Evolutionary conservation across 192 early-diverging fungal genomes (phyloP), one percentile per base, ranked within the genome.

Genomic region (Coemansia reversa): DNA sequence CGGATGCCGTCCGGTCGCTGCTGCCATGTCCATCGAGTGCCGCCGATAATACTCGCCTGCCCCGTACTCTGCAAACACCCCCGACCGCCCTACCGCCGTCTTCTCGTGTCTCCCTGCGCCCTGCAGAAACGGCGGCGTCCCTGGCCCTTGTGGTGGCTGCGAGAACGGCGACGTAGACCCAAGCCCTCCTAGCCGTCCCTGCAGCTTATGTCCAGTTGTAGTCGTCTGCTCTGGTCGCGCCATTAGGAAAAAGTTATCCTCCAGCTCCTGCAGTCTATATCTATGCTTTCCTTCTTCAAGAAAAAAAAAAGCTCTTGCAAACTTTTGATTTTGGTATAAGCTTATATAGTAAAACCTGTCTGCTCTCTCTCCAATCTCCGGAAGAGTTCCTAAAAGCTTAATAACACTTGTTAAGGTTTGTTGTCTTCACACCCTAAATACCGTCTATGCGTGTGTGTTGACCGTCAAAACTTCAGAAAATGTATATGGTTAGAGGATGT

Each of bases 1-100:
- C 51, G 60, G 68, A 19, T 20, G 47, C 50, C 29, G 59, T 19
- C 52, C 51, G 54, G 55, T 22, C 28, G 14, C 11, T 30, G 64
- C 58, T 2, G 71, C 76, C 71, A 79, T 79, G 45, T 79, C 77
- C 18, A 74, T 45, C 51, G 77, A 79, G 55, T 79, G 77, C 22
- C 77, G 60, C 45, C 72, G 67, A 39, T 79, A 71, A 54, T 60
- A 75, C 25, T 68, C 72, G 49, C 25, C 51, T 25, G 7, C 29
- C 22, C 63, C 63, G 48, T 69, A 68, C 23, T 70, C 67, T 51
- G 66, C 69, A 62, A 74, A 70, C 5, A 79, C 76, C 45, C 70
- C 67, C 0, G 76, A 73, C 35, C 76, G 63, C 12, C 76, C 67
- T 9, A 79, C 71, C 0, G 70, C 67, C 0, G 76, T 79, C 62